Percentiles rank a stretch among this genome's conserved stretches.
Evolutionary conservation across 352 stramenopile species (phyloP).

Genomic region (Plasmopara halstedii): DNA sequence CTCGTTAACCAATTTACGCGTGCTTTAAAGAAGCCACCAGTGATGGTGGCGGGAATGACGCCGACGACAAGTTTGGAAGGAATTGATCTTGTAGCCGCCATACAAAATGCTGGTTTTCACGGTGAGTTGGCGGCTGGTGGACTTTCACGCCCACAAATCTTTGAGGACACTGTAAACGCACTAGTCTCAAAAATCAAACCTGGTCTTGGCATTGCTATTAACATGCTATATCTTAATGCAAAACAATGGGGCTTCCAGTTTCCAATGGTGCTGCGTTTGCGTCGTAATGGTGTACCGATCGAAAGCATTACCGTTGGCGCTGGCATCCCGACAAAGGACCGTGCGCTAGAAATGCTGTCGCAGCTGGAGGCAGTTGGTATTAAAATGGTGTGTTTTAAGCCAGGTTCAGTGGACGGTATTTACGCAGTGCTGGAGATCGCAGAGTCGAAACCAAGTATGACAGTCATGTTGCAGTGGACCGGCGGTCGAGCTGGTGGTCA

Average conservation of each 20-base stretch:
- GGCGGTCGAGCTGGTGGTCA: conserved; percentile 77
- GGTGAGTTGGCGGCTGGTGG: conserved; percentile 73
- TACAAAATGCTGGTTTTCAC: conserved; percentile 75
- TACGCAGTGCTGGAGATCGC: conserved; percentile 74
- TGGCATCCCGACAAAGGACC: conserved; percentile 73
- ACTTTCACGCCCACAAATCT: conserved; percentile 59
- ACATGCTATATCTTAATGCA: conserved; percentile 87
- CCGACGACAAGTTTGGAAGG: conserved; percentile 76
- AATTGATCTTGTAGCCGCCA: conserved; percentile 74
- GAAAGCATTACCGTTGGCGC: conserved; percentile 85
- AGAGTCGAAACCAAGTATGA: conserved; percentile 43
- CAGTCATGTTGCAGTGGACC: conserved; percentile 85
- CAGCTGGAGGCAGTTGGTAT: conserved; percentile 62
- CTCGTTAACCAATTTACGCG: conserved; percentile 67
- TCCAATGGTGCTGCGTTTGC: conserved; percentile 78
- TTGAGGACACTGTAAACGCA: conserved; percentile 54
- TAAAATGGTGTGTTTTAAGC: conserved; percentile 81
- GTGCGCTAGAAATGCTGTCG: conserved; percentile 69
- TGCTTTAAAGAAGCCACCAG: conserved; percentile 64
- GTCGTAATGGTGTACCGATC: conserved; percentile 69
- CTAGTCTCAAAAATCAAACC: conserved; percentile 68
- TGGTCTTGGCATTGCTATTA: conserved; percentile 69
- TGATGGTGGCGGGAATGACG: conserved; percentile 82
- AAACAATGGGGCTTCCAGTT: conserved; percentile 89
- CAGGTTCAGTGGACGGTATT: conserved; percentile 71